Evolutionary conservation across 75 land plant species (phyloP).

Genomic region (Larix kaempferi): DNA sequence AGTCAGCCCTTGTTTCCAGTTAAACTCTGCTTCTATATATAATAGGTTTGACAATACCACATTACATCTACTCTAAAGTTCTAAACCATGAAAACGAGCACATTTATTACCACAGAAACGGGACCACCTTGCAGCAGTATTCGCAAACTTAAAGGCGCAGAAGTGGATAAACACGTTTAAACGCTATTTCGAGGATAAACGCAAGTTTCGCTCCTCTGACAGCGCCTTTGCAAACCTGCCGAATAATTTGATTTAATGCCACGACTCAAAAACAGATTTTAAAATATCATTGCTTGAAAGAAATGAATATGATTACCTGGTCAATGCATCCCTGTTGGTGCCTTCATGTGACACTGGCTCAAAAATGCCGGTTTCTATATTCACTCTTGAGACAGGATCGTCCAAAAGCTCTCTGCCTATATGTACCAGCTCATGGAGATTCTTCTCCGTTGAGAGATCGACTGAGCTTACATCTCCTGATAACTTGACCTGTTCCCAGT

Average conservation of each 20-base stretch:
- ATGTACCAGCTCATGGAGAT: constrained; percentile 21
- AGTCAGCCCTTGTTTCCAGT: no score
- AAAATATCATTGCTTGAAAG: not conserved
- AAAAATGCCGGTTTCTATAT: not conserved
- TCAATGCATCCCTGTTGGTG: constrained; percentile 23
- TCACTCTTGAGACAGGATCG: constrained; percentile 21
- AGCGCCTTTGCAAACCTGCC: constrained; percentile 4
- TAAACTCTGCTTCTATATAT: no score
- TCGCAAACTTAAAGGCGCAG: no score
- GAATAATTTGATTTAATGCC: not conserved
- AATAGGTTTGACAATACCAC: no score
- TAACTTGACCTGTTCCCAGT: constrained; percentile 19
- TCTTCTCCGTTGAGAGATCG: constrained; percentile 25
- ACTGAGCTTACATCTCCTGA: constrained; percentile 13
- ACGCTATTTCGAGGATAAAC: no score
- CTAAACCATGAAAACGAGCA: no score
- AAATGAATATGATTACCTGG: constrained; percentile 12
- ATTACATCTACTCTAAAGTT: no score
- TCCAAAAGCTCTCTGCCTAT: constrained; percentile 23
- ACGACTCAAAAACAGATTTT: not conserved
- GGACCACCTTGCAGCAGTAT: no score
- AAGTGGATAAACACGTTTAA: no score
- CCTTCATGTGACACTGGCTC: not conserved
- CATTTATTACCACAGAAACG: no score
- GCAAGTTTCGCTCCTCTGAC: not conserved